Evolutionary conservation across 106 monocot genomes (phyloP).

Genomic region (Phalaenopsis equestris): DNA sequence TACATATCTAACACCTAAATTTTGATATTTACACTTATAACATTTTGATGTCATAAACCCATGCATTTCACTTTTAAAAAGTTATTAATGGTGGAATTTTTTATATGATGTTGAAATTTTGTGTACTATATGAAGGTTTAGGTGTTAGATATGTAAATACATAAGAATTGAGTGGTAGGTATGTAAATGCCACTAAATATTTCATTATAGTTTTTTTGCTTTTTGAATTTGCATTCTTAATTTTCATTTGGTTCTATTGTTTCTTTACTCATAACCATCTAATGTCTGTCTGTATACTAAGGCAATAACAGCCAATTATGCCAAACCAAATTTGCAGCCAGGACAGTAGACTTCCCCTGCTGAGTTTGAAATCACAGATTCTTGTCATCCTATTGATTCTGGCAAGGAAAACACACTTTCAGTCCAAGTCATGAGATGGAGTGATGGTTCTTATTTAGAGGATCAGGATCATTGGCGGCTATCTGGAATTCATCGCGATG

Average conservation of each 20-base stretch:
- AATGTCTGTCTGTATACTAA: not conserved
- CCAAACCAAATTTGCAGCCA: conserved; percentile 38
- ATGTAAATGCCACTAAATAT: not conserved
- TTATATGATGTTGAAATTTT: too few species aligned
- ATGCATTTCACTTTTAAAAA: too few species aligned
- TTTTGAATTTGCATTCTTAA: not conserved
- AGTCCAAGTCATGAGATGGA: conserved; percentile 97
- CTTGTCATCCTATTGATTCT: conserved; percentile 67
- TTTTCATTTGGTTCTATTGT: not conserved
- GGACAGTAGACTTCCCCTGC: conserved; percentile 99
- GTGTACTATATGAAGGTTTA: too few species aligned
- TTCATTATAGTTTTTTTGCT: not conserved
- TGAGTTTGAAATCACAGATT: conserved; percentile 94
- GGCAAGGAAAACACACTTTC: conserved; percentile 79
- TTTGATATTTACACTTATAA: too few species aligned
- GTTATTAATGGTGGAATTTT: too few species aligned
- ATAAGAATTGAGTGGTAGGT: too few species aligned
- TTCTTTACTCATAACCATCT: conserved; percentile 1
- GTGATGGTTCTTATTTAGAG: conserved; percentile 97
- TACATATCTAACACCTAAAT: too few species aligned
- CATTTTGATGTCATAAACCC: too few species aligned
- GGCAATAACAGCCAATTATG: not conserved
- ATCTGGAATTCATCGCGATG: conserved; percentile 96
- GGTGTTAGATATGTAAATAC: too few species aligned
- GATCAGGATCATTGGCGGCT: conserved; percentile 99